A percentile compares a stretch with the other conserved stretches of the same genome.
phyloP scores from a whole-genome alignment of 1,139 yeast species.

The Geotrichum citri-aurantii region DNA sequence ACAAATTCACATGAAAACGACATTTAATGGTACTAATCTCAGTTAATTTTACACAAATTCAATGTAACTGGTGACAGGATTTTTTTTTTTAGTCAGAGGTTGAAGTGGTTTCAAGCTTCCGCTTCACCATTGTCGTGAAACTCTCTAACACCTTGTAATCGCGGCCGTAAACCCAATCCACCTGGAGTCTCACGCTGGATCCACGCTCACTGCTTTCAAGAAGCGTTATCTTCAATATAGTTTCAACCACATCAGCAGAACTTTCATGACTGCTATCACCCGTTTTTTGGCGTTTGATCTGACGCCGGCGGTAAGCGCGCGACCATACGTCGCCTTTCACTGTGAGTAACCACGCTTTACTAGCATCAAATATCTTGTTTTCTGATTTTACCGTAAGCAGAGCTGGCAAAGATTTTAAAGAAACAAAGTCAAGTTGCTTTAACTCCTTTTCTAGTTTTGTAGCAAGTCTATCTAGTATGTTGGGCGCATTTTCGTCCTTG shows the following conservation, averaged over 20 bases:
- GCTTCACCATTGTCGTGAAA: slow-evolving; percentile 6
- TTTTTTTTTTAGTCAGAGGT: too few species aligned
- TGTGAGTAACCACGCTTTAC: slow-evolving; percentile 5
- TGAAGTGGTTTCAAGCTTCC: slow-evolving; percentile 4
- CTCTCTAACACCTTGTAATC: slow-evolving; percentile 7
- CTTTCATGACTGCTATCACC: neutral
- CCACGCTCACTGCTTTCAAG: neutral
- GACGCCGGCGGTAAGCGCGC: slow-evolving; percentile 30
- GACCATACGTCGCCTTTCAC: slow-evolving; percentile 36
- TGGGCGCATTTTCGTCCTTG: slow-evolving; percentile 2
- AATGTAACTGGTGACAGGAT: too few species aligned
- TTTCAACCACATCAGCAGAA: neutral
- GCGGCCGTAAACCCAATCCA: slow-evolving; percentile 11
- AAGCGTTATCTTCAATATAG: neutral
- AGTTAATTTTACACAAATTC: too few species aligned
- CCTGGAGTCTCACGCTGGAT: neutral
- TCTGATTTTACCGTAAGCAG: neutral
- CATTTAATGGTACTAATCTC: too few species aligned
- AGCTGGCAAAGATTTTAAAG: neutral
- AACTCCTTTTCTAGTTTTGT: neutral
- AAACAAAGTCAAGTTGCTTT: neutral
- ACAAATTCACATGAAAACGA: too few species aligned
- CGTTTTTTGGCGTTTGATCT: neutral
- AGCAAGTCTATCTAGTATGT: too few species aligned
- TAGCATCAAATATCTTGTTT: neutral